Evolutionary conservation across 352 stramenopile species (phyloP).

Genomic region (Phytopythium montanum): DNA sequence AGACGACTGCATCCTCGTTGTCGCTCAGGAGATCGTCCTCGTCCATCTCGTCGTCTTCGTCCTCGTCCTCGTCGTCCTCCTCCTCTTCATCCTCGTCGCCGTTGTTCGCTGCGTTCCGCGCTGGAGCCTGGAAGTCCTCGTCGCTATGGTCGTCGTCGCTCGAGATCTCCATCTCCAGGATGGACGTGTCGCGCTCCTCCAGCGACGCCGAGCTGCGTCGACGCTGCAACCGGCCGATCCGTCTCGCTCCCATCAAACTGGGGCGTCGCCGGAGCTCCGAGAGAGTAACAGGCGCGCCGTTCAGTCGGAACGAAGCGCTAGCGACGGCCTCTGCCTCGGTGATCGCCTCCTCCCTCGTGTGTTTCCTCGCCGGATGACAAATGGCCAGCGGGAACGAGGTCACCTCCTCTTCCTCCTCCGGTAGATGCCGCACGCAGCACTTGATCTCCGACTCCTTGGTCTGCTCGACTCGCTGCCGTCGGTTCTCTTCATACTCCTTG

Average conservation of each 20-base stretch:
- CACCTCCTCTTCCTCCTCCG: conserved; percentile 40
- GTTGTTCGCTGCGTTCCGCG: conserved; percentile 34
- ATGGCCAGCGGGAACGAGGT: conserved; percentile 51
- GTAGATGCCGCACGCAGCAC: conserved; percentile 48
- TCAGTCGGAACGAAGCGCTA: conserved; percentile 62
- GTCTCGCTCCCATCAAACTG: conserved; percentile 21
- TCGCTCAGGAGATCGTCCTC: conserved; percentile 57
- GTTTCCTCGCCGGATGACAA: conserved; percentile 5
- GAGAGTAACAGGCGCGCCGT: conserved; percentile 60
- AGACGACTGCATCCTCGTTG: conserved; percentile 30
- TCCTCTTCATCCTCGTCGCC: conserved; percentile 57
- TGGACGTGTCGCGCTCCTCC: conserved; percentile 80
- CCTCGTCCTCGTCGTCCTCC: conserved; percentile 48
- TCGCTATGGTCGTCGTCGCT: conserved; percentile 85
- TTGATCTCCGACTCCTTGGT: conserved; percentile 61
- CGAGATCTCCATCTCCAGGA: conserved; percentile 81
- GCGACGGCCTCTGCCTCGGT: conserved; percentile 18
- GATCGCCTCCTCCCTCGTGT: conserved; percentile 5
- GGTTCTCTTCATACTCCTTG: conserved; percentile 60
- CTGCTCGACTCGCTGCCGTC: conserved; percentile 58
- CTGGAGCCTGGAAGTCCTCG: conserved; percentile 79
- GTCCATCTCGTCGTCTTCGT: conserved; percentile 38
- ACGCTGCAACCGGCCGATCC: conserved; percentile 17
- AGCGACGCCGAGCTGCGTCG: conserved; percentile 35
- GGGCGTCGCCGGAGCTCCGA: conserved; percentile 57